Conservation (phyloP, 495 filamentous ascomycete species). For the Sordaria brevicollis region DNA sequence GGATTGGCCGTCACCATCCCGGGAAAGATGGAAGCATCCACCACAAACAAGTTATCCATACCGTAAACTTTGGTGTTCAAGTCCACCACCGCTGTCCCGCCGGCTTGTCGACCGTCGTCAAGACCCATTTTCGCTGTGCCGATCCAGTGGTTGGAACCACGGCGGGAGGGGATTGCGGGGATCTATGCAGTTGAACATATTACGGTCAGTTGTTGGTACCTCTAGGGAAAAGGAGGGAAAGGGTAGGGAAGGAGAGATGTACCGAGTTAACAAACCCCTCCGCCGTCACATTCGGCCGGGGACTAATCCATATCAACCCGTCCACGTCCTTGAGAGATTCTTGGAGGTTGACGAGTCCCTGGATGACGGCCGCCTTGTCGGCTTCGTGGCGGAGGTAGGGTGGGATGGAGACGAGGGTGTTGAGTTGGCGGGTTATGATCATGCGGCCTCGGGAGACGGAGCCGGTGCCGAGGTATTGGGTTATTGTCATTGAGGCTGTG, state of each 20-base stretch:
- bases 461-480: slow-evolving; percentile 55
- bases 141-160: slow-evolving; percentile 62
- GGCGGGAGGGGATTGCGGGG: slow-evolving; percentile 40
- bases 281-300: slow-evolving; percentile 39
- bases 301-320: slow-evolving; percentile 42
- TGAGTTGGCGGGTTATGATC: slow-evolving; percentile 45
- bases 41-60: slow-evolving; percentile 50
- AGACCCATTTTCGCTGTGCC: slow-evolving; percentile 42
- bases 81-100: slow-evolving; percentile 52
- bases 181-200: slow-evolving; percentile 12
- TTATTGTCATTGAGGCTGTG: slow-evolving; percentile 44
- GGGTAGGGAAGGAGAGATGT: not conserved
- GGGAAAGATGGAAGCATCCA: slow-evolving; percentile 49
- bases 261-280: slow-evolving; percentile 41
- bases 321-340: slow-evolving; percentile 39
- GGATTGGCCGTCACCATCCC: slow-evolving; percentile 44
- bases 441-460: slow-evolving; percentile 46
- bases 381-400: slow-evolving; percentile 41
- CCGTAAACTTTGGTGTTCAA: slow-evolving; percentile 55
- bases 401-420: slow-evolving; percentile 38
- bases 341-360: slow-evolving; percentile 48
- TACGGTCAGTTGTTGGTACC: not conserved
- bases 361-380: slow-evolving; percentile 38
- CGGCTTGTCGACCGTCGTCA: slow-evolving; percentile 44
- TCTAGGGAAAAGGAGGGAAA: not conserved